Evolutionary conservation across 202 grass and related monocot species (phyloP).

Genomic region (Dendrocalamus latiflorus): DNA sequence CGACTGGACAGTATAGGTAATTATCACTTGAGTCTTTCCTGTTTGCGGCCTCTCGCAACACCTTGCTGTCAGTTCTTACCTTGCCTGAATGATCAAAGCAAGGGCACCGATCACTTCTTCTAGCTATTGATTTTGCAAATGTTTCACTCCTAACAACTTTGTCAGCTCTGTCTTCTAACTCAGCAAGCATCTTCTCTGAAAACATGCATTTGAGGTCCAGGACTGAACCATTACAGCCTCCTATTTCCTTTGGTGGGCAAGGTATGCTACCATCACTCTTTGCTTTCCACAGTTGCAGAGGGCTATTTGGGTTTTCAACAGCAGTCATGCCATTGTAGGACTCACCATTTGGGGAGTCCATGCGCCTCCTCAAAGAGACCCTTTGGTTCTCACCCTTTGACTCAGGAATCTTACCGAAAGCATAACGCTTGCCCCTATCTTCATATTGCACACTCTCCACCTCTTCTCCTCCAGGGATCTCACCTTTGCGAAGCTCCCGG

Average conservation of each 20-base stretch:
- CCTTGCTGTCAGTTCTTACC: neutral
- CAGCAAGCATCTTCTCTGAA: constrained; percentile 41
- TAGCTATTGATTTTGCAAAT: neutral
- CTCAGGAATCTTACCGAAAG: no score
- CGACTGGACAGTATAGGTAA: constrained; percentile 62
- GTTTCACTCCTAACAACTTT: constrained; percentile 22
- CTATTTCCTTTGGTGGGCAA: constrained; percentile 62
- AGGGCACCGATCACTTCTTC: constrained; percentile 29
- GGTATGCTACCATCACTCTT: constrained; percentile 73
- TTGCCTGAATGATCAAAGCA: constrained; percentile 19
- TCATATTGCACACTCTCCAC: no score
- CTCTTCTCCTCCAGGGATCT: no score
- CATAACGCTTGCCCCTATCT: no score
- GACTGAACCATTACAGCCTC: constrained; percentile 45
- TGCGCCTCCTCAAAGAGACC: no score
- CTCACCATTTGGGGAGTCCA: no score
- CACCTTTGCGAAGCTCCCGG: no score
- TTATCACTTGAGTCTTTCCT: constrained; percentile 63
- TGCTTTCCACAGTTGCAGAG: no score
- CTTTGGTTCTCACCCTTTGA: no score
- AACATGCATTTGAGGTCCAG: constrained; percentile 65
- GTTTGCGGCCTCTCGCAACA: constrained; percentile 38
- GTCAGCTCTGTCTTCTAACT: constrained; percentile 47
- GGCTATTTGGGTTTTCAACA: no score
- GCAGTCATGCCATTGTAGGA: no score